phyloP scores from a whole-genome alignment of 805 yeast species.

The Lachancea cidri region DNA sequence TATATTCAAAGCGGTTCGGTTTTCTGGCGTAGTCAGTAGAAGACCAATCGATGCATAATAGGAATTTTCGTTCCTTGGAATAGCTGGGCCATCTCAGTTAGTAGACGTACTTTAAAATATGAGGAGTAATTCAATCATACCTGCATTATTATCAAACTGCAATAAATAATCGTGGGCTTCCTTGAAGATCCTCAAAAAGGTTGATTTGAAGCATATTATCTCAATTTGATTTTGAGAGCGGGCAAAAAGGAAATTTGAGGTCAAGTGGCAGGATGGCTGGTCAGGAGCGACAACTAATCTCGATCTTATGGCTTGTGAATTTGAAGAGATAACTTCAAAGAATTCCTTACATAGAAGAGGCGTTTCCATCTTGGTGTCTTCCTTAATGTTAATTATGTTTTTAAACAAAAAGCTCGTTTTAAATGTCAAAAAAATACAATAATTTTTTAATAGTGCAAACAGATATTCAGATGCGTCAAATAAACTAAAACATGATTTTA shows the following conservation, averaged over 20 bases:
- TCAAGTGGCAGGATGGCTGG: conserved; percentile 7
- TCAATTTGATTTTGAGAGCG: conserved; percentile 21
- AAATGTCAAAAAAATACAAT: too few relatives aligned
- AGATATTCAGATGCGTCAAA: too few relatives aligned
- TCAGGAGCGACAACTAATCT: conserved; percentile 19
- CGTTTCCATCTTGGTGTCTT: conserved; percentile 3
- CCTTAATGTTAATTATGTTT: not conserved
- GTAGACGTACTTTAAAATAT: not conserved
- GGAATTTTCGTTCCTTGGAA: conserved; percentile 6
- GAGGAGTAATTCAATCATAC: conserved; percentile 5
- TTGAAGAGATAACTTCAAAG: conserved; percentile 10
- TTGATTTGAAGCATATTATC: conserved; percentile 32
- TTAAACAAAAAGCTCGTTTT: too few relatives aligned
- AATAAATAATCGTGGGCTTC: conserved; percentile 29
- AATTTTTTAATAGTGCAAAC: too few relatives aligned
- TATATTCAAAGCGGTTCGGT: conserved; percentile 30
- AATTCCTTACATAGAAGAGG: conserved; percentile 13
- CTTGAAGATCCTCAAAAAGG: conserved; percentile 25
- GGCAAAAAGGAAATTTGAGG: conserved; percentile 1
- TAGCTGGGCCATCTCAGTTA: not conserved
- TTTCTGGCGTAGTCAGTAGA: conserved; percentile 35
- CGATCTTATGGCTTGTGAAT: conserved; percentile 2
- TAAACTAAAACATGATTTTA: too few relatives aligned
- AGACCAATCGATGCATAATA: conserved; percentile 32
- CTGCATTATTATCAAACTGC: conserved; percentile 1